Base-by-base conservation (phyloP, 2,329 filamentous ascomycete genomes). In the Penicillium sp. region DNA sequence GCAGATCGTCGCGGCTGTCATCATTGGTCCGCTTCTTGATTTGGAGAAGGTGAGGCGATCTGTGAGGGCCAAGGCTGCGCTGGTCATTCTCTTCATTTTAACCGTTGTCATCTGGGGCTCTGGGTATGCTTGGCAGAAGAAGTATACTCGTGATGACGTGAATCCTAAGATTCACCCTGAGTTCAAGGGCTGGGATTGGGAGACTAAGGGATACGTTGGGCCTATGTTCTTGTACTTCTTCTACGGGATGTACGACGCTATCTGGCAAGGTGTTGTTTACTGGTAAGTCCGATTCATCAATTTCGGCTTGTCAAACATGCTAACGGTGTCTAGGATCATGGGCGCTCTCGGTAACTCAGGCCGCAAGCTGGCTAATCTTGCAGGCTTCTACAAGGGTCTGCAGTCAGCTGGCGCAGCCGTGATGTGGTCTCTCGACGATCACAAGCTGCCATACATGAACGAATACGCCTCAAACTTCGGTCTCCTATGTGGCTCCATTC, bases 161-260 rank as follows among this genome's bases (percentile, higher is more conserved):
- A 24, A 53, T 5, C 13, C 45, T 4, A 36, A 43, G 29, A 43
- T 56, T 58, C 52, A 42, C 8, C 29, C 48, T 32, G n/a, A 24
- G 18, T 59, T 55, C 14, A 32, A 43, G 42, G 49, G 47, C 21
- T 65, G 67, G 48, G 89, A 94, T 72, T 94, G 88, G 87, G 80
- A 77, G 1, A 79, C 84, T 49, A 71, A 77, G 9, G 85, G 85
- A 43, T 93, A 87, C 69, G 81, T 86, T 50, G 90, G 87, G 0
- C 88, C 89, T 13, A 89, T 95, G 83, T 90, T 95, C 72, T 75
- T 96, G 39, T 94, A 91, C 78, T 89, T 96, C 63, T 92, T 92
- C 75, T 95, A 93, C 71, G 90, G 90, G 40, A 86, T 93, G 73
- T 93, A 86, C 64, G 92, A 96, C 72, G 89, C 92, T 36, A 82